Percentiles rank a stretch among this genome's conserved stretches.
Evolutionary conservation across 2,329 filamentous ascomycete genomes (phyloP).

Genomic region (Venturia asperata): DNA sequence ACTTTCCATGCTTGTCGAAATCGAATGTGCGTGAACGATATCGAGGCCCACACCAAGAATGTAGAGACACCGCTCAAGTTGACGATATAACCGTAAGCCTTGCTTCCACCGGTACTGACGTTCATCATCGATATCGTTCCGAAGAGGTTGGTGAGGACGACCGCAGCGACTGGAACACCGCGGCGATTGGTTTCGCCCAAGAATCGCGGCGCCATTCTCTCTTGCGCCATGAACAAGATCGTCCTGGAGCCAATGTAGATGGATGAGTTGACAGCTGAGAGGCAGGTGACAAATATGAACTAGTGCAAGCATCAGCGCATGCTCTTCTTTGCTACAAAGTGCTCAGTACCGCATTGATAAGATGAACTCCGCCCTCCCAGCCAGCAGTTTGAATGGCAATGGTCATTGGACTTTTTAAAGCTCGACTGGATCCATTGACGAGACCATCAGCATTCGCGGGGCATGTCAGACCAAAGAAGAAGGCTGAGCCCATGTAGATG

Average conservation of each 20-base stretch:
- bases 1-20: conserved; percentile 58
- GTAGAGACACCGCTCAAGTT: conserved; percentile 64
- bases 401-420: conserved; percentile 65
- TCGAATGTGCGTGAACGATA: conserved; percentile 63
- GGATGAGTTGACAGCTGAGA: conserved; percentile 65
- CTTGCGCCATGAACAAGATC: conserved; percentile 67
- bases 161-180: conserved; percentile 53
- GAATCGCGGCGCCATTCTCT: conserved; percentile 62
- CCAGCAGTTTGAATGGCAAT: conserved; percentile 67
- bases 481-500: conserved; percentile 18
- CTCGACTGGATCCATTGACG: conserved; percentile 53
- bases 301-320: neutral
- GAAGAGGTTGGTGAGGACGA: conserved; percentile 63
- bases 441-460: conserved; percentile 60
- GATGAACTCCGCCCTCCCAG: conserved; percentile 63
- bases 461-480: conserved; percentile 43
- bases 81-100: conserved; percentile 62
- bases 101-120: conserved; percentile 56
- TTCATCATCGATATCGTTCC: conserved; percentile 72
- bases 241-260: conserved; percentile 74
- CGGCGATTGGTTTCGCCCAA: conserved; percentile 60
- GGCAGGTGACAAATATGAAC: conserved; percentile 63
- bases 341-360: conserved; percentile 58
- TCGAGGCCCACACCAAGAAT: conserved; percentile 65
- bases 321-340: neutral